Evolutionary conservation across 495 filamentous ascomycete species (phyloP).

Genomic region (Rusavskia elegans): DNA sequence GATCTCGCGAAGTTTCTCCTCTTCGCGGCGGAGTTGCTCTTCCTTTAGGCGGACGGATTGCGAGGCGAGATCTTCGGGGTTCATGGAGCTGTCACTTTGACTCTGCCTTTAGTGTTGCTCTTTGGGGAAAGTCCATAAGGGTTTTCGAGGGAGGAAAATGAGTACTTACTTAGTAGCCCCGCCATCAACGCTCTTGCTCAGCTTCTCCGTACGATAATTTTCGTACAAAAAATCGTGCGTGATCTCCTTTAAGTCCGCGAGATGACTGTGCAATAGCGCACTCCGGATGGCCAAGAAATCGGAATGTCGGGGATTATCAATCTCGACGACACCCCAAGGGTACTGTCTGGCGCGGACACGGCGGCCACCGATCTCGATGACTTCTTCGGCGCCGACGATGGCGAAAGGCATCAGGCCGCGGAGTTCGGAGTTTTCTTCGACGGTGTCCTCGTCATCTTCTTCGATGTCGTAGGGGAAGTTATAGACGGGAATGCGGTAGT

Average conservation of each 20-base stretch:
- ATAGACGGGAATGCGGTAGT: conserved; percentile 99
- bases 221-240: conserved; percentile 99
- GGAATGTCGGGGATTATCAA: conserved; percentile 96
- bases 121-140: not conserved
- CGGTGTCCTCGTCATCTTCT: conserved; percentile 97
- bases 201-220: conserved; percentile 99
- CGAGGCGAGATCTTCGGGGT: conserved; percentile 89
- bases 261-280: conserved; percentile 88
- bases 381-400: conserved; percentile 92
- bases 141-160: not conserved
- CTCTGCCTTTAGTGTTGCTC: conserved; percentile 10
- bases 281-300: conserved; percentile 97
- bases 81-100: conserved; percentile 64
- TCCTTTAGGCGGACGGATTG: conserved; percentile 98
- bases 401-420: conserved; percentile 96
- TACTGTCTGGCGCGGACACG: conserved; percentile 91
- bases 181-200: conserved; percentile 97
- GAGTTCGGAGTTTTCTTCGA: conserved; percentile 96
- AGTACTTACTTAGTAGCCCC: conserved; percentile 60
- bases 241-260: conserved; percentile 97
- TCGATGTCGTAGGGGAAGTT: conserved; percentile 99
- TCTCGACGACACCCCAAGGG: conserved; percentile 96
- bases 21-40: conserved; percentile 94
- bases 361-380: conserved; percentile 82
- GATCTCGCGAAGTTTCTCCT: conserved; percentile 98